Evolutionary conservation across 495 filamentous ascomycete species (phyloP).

Genomic region (Tuber magnatum): DNA sequence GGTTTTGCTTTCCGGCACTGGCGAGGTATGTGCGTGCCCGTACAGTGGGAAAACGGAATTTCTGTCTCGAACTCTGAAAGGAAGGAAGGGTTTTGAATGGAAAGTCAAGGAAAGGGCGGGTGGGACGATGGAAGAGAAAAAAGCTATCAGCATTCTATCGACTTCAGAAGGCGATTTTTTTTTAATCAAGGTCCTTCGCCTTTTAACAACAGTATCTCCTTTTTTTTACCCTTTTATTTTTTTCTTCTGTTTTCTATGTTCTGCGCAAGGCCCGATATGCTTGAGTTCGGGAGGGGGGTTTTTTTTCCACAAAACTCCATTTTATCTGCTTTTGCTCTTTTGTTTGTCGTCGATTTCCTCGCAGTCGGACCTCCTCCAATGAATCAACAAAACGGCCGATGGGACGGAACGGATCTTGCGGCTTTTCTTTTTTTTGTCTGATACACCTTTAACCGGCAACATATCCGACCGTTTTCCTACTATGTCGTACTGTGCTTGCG

Average conservation of each 20-base stretch:
- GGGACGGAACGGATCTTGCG: background rate
- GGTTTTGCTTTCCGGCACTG: conserved; percentile 12
- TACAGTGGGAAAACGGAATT: background rate
- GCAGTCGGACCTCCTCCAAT: background rate
- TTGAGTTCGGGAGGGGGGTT: background rate
- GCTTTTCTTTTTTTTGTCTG: background rate
- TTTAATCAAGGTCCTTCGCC: background rate
- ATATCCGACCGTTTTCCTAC: background rate
- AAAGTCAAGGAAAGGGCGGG: background rate
- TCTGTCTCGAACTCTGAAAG: background rate
- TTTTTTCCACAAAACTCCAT: background rate
- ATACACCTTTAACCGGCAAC: background rate
- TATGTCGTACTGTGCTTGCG: background rate
- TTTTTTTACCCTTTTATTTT: background rate
- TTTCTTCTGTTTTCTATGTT: background rate
- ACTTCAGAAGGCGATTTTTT: background rate
- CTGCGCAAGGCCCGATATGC: background rate
- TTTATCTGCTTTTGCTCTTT: background rate
- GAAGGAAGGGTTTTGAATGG: background rate
- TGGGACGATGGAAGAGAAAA: background rate
- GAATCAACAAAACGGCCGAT: background rate
- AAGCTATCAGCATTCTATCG: background rate
- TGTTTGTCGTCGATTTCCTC: background rate
- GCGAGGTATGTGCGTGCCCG: background rate
- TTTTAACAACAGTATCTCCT: background rate